A percentile compares a stretch with the other conserved stretches of the same genome.
Conservation (phyloP, 139 green algal species). For the Chlorella sp. region DNA sequence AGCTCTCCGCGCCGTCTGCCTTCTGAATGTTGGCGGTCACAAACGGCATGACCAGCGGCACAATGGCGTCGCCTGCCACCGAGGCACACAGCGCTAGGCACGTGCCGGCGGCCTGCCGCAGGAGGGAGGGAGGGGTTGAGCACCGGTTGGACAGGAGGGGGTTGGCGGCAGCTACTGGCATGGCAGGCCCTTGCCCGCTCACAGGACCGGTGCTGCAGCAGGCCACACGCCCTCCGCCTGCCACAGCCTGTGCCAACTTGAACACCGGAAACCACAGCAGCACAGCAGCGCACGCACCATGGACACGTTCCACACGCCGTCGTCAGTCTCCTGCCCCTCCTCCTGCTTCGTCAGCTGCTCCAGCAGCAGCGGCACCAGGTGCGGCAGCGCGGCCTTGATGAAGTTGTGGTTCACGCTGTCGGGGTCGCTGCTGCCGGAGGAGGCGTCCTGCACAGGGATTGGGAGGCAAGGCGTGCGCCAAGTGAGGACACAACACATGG, state of each 20-base stretch:
- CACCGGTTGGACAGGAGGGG: no score
- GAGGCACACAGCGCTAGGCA: slow-evolving; percentile 87
- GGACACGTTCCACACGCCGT: slow-evolving; percentile 90
- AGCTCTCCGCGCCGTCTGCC: slow-evolving; percentile 75
- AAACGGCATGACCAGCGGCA: slow-evolving; percentile 87
- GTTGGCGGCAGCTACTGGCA: no score
- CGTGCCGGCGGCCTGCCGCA: slow-evolving; percentile 70
- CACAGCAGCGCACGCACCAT: slow-evolving; percentile 51
- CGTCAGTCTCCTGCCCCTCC: slow-evolving; percentile 87
- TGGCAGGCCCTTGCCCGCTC: no score
- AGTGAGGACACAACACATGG: neutral
- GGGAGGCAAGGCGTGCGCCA: neutral
- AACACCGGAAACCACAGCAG: no score
- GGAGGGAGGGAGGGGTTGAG: no score
- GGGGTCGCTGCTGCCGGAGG: slow-evolving; percentile 46
- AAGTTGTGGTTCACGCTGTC: slow-evolving; percentile 80
- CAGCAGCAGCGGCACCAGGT: slow-evolving; percentile 93
- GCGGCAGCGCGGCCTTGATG: slow-evolving; percentile 78
- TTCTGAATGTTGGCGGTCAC: slow-evolving; percentile 89
- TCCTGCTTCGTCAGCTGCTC: slow-evolving; percentile 98
- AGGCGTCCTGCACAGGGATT: neutral
- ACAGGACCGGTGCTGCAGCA: no score
- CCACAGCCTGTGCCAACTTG: no score
- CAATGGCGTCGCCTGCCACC: slow-evolving; percentile 78
- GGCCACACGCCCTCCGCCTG: no score